Evolutionary conservation across 371 early-diverging fungal genomes (phyloP), one percentile per base, ranked within the genome.

Genomic region (Amoeboaphelidium protococcarum): DNA sequence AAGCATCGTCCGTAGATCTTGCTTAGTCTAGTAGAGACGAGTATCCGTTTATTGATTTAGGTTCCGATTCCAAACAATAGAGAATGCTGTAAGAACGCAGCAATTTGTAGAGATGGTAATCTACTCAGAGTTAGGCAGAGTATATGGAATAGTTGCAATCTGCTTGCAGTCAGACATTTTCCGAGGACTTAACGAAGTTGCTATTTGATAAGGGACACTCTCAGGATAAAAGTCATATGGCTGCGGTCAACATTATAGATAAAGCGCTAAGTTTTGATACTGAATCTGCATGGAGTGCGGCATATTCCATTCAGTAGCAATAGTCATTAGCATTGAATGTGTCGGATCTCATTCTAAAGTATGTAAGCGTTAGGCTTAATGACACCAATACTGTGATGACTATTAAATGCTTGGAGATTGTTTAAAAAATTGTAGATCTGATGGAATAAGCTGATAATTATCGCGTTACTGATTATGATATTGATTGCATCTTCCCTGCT

Each of bases 371-470:
- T 22, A 73, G 88, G 13, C 75, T 86, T 63, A 77, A 72, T 56
- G 88, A 87, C 50, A 80, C 82, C n/a, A 78, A 74, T 50, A 83
- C 88, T 0, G 76, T 72, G 45, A 77, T 82, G 59, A 56, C 78
- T 27, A 63, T 86, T 42, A 81, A 80, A 54, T 72, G 72, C 46
- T 57, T 87, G 21, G 87, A 86, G 37, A 46, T 84, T 6, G 56
- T 81, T 0, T 78, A 84, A 47, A 73, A 77, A 41, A 49, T 82
- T 26, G 53, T 79, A 2, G 50, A 55, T 0, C 43, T 79, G 21
- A 52, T 80, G 26, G 37, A 10, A n/a, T 79, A 77, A 23, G 66
- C 70, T 27, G 59, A 63, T 24, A 67, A 68, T n/a, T 63, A 62
- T 26, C 58, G 62, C 27, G 52, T 83, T 40, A 53, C 69, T 0